Evolutionary conservation across 2,329 filamentous ascomycete species (phyloP), one percentile per base, ranked within the genome.

Genomic region (Apiospora sp.): DNA sequence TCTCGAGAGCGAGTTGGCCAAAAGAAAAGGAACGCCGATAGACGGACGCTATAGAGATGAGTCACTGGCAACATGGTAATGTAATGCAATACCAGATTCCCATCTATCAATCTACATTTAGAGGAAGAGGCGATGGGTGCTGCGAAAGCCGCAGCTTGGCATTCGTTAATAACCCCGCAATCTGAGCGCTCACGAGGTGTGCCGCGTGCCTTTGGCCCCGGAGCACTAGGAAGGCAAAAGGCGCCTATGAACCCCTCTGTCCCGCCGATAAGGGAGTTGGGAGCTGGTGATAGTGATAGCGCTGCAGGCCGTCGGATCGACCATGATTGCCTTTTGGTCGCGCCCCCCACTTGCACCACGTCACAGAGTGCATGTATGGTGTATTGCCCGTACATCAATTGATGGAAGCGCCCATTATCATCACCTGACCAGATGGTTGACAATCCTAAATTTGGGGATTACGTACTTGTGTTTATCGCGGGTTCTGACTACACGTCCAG

Each of bases 231-330:
- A 22, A 64, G 58, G 30, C 54, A 37, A 19, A 61, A 61, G 27
- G 27, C 49, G 54, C 58, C 58, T 41, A 13, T 10, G 58, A 64
- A 64, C 58, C 58, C 58, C 58, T 64, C 58, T 41, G 58, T 64
- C 34, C 58, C 58, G 58, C 58, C n/a, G 58, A 64, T 64, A 64
- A 64, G 58, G 58, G 27, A 30, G 27, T 30, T 30, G 27, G 37
- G 37, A 41, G 22, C 34, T 64, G 58, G 30, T 64, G 30, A 64
- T 64, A n/a, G 54, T 22, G 30, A 61, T 61, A 58, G 51, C 51
- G 51, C 51, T 58, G 51, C 27, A 30, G 48, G 8, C 16, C n/a
- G 49, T 24, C 27, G 49, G 49, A 49, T 6, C 27, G 51, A 37
- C 37, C 30, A 61, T 30, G 58, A 64, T 41, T 30, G 51, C 24